A percentile compares a stretch with the other conserved stretches of the same genome.
Evolutionary conservation across 768 basidiomycete genomes (phyloP).

Genomic region (Rhodosporidiobolus odoratus): DNA sequence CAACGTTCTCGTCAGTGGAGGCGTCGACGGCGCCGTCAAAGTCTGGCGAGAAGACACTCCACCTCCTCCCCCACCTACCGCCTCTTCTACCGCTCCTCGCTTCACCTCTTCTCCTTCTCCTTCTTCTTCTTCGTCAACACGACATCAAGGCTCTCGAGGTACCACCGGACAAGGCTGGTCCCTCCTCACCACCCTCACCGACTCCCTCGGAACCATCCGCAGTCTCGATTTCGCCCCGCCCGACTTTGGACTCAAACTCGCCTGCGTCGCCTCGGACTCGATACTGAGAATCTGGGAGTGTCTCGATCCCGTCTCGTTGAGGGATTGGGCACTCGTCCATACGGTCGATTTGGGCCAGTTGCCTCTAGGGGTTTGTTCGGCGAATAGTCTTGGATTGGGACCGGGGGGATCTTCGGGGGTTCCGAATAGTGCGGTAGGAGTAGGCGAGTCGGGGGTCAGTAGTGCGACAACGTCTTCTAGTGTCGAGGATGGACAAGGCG

Average conservation of each 20-base stretch:
- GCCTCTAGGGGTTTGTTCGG: slow-evolving; percentile 45
- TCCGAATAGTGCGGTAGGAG: not conserved
- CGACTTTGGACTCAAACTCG: slow-evolving; percentile 81
- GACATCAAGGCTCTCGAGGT: too few species aligned
- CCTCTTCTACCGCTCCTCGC: too few species aligned
- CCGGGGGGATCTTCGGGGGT: too few species aligned
- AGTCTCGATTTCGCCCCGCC: slow-evolving; percentile 81
- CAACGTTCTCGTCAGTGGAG: too few species aligned
- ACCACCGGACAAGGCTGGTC: too few species aligned
- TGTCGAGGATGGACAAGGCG: slow-evolving; percentile 38
- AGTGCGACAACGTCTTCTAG: slow-evolving; percentile 17
- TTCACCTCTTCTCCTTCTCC: too few species aligned
- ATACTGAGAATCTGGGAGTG: slow-evolving; percentile 84
- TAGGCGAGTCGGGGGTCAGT: not conserved
- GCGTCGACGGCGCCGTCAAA: too few species aligned
- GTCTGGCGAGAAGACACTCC: too few species aligned
- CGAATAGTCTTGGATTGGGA: slow-evolving; percentile 8
- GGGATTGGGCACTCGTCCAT: slow-evolving; percentile 69
- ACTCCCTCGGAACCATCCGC: slow-evolving; percentile 79
- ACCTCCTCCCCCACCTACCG: too few species aligned
- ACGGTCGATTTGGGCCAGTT: slow-evolving; percentile 68
- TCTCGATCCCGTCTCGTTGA: slow-evolving; percentile 56
- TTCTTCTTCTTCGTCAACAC: too few species aligned
- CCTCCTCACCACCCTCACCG: slow-evolving; percentile 51
- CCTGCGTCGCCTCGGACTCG: slow-evolving; percentile 81